A percentile compares a stretch with the other conserved stretches of the same genome.
These are phyloP conservation scores for Rhodotorula babjevae DNA, from an alignment of 768 basidiomycete genomes.

Conservation along the genomic window DNA sequence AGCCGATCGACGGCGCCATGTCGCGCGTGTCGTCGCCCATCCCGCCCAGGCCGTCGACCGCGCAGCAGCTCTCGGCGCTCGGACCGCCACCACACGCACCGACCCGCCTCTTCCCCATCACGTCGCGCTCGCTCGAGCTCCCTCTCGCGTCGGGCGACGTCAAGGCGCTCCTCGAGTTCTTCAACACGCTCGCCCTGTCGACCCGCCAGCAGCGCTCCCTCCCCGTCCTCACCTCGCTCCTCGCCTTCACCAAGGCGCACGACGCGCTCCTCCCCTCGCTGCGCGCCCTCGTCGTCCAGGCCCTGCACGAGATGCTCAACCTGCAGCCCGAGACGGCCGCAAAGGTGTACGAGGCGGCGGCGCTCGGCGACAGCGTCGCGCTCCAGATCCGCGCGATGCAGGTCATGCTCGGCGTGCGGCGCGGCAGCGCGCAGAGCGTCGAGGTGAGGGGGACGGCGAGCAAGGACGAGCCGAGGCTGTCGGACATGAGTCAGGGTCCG, in stretches of 20 bases:
- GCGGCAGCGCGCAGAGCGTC: not conserved
- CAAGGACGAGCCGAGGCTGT: not conserved
- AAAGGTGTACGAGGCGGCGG: conserved; percentile 35
- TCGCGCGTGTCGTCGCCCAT: not conserved
- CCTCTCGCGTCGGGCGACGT: conserved; percentile 85
- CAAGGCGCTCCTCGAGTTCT: conserved; percentile 83
- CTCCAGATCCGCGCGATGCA: conserved; percentile 30
- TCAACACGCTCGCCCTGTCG: conserved; percentile 76
- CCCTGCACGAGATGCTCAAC: conserved; percentile 75
- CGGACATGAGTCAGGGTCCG: conserved; percentile 7
- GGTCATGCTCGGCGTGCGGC: conserved; percentile 21
- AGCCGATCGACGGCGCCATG: conserved; percentile 18
- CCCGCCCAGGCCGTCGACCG: not conserved
- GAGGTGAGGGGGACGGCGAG: not conserved
- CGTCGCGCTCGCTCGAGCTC: conserved; percentile 61
- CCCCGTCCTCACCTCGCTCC: conserved; percentile 76
- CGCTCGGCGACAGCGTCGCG: conserved; percentile 25
- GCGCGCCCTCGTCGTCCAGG: conserved; percentile 75
- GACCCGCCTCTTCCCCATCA: conserved; percentile 19
- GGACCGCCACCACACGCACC: not conserved
- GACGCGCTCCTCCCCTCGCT: conserved; percentile 60
- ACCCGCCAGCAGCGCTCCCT: conserved; percentile 88
- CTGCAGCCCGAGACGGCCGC: conserved; percentile 2
- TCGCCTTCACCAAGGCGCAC: conserved; percentile 79
- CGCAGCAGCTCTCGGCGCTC: not conserved